Base-by-base conservation (phyloP, 768 basidiomycete species). In the Phaeotremella fagi region DNA sequence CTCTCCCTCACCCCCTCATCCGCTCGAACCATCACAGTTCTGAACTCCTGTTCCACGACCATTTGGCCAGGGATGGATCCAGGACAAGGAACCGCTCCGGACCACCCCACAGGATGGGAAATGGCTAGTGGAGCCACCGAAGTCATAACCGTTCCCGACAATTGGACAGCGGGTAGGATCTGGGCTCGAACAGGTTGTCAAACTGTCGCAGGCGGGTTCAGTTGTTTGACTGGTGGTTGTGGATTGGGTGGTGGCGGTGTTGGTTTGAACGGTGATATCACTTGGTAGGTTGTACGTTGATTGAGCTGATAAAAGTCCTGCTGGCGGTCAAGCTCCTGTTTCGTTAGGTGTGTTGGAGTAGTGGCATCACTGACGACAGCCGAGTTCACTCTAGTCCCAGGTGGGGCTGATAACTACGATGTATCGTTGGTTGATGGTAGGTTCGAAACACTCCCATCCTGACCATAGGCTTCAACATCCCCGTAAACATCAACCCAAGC, bases 141-240 rank as follows among this genome's bases (percentile, higher is more conserved):
- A 2, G 28, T 11, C 7, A 55, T 64, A 26, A 26, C 48, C 12
- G 63, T 64, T 0, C 11, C 42, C 15, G 49, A 54, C 12, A 53
- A 55, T 42, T 64, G 63, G 63, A 43, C 45, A 2, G 36, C 60
- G 16, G 63, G 52, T 15, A 31, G 63, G 33, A 59, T 64, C 15
- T 64, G 59, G 59, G 63, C 63, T 9, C 46, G 63, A 22, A 61
- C 59, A 20, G 63, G 63, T 15, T 64, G 63, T 38, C 43, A 18
- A 14, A 20, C 33, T 4, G 25, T 36, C 12, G 59, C 27, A 50
- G 59, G 59, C 3, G 44, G 20, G 41, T 55, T 64, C 26, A 26
- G 37, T 38, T 64, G 63, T 51, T 37, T 61, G 45, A 58, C 55
- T 2, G 63, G 63, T 11, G 20, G 25, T 22, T 63, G 61, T 29